A percentile compares a stretch with the other conserved stretches of the same genome.
Conservation (phyloP, 2,329 filamentous ascomycete genomes). For the Talaromyces funiculosus region DNA sequence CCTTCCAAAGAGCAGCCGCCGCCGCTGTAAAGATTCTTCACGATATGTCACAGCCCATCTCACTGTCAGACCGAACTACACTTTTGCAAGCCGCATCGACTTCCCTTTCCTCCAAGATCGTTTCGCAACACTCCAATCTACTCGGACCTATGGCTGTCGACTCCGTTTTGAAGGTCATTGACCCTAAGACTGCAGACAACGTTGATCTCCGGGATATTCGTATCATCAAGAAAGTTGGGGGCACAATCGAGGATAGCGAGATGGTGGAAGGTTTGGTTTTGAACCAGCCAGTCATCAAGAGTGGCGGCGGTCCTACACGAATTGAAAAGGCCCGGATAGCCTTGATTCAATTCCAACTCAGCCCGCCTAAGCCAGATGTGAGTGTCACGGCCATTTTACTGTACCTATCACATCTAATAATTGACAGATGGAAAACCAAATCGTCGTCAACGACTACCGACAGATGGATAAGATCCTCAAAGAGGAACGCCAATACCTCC, state of each 20-base stretch:
- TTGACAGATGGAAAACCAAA: slow-evolving; percentile 92
- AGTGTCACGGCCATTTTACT: slow-evolving; percentile 27
- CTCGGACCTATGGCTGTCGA: slow-evolving; percentile 98
- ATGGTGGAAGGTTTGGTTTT: slow-evolving; percentile 92
- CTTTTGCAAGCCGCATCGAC: slow-evolving; percentile 96
- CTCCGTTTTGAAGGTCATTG: slow-evolving; percentile 90
- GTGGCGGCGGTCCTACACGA: slow-evolving; percentile 77
- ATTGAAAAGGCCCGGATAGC: slow-evolving; percentile 98
- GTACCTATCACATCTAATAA: slow-evolving; percentile 16
- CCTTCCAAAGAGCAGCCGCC: slow-evolving; percentile 89
- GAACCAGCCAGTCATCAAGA: slow-evolving; percentile 89
- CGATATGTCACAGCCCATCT: slow-evolving; percentile 92
- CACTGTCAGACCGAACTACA: slow-evolving; percentile 77
- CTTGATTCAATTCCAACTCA: slow-evolving; percentile 97
- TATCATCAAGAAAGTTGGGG: slow-evolving; percentile 95
- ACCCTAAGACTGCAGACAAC: slow-evolving; percentile 90
- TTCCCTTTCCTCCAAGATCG: slow-evolving; percentile 96
- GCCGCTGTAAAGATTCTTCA: slow-evolving; percentile 85
- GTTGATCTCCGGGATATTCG: slow-evolving; percentile 95
- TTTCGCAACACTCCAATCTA: slow-evolving; percentile 91
- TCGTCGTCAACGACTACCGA: slow-evolving; percentile 97
- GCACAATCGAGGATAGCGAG: slow-evolving; percentile 97
- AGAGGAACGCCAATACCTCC: slow-evolving; percentile 93
- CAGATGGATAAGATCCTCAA: slow-evolving; percentile 99
- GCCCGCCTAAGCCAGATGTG: slow-evolving; percentile 93